A percentile compares a stretch with the other conserved stretches of the same genome.
phyloP scores from a whole-genome alignment of 495 filamentous ascomycete genomes.

The Penicillium robsamsonii region DNA sequence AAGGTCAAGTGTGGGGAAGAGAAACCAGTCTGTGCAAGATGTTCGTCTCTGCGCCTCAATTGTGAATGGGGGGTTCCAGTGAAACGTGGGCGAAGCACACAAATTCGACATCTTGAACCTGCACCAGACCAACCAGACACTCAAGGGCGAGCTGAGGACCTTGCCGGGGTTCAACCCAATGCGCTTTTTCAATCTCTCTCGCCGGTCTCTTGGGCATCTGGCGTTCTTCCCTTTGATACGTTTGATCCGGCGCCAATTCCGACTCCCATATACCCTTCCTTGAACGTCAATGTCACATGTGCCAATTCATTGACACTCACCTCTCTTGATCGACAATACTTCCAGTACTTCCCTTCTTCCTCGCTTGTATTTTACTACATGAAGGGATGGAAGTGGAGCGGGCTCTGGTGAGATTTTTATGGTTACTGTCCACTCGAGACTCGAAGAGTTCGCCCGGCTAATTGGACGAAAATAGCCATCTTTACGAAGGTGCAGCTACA shows the following conservation, averaged over 20 bases:
- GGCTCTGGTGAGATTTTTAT: slow-evolving; percentile 27
- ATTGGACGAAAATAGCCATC: slow-evolving; percentile 12
- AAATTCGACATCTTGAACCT: slow-evolving; percentile 35
- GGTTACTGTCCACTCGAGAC: neutral
- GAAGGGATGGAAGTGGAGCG: slow-evolving; percentile 45
- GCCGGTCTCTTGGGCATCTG: slow-evolving; percentile 23
- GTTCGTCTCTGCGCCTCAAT: slow-evolving; percentile 31
- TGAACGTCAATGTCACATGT: slow-evolving; percentile 30
- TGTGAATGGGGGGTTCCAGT: slow-evolving; percentile 43
- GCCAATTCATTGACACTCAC: slow-evolving; percentile 39
- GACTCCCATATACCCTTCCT: slow-evolving; percentile 29
- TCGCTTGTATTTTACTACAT: slow-evolving; percentile 44
- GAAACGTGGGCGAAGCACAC: slow-evolving; percentile 29
- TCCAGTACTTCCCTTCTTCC: slow-evolving; percentile 44
- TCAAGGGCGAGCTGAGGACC: slow-evolving; percentile 1
- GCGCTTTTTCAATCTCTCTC: slow-evolving; percentile 14
- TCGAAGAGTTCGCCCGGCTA: neutral
- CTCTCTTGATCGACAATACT: slow-evolving; percentile 40
- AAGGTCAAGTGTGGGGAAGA: slow-evolving; percentile 58
- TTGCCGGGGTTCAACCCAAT: slow-evolving; percentile 16
- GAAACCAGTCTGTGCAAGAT: slow-evolving; percentile 49
- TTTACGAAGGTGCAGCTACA: slow-evolving; percentile 39
- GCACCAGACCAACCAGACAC: slow-evolving; percentile 7
- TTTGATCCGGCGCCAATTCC: slow-evolving; percentile 12
- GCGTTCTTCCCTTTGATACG: slow-evolving; percentile 4